phyloP scores from a whole-genome alignment of 2,329 filamentous ascomycete species.

The Monosporascus sp. region DNA sequence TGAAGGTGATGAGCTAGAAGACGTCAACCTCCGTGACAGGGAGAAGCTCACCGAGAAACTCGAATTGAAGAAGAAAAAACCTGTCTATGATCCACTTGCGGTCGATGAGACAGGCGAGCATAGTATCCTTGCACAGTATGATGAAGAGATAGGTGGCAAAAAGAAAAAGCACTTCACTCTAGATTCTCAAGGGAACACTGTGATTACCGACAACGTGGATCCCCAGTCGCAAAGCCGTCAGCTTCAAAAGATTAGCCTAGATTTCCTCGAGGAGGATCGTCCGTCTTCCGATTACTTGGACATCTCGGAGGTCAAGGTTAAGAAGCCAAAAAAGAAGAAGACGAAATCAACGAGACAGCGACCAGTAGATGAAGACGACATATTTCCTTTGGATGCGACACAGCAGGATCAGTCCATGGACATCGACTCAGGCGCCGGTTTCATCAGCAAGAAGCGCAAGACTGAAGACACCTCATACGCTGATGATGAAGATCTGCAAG shows the following conservation, averaged over 20 bases:
- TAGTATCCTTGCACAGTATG: conserved; percentile 81
- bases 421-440: conserved; percentile 54
- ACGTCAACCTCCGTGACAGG: conserved; percentile 63
- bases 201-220: conserved; percentile 52
- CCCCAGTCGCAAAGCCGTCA: conserved; percentile 56
- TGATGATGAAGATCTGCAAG: conserved; percentile 90
- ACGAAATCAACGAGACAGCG: conserved; percentile 69
- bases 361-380: conserved; percentile 56
- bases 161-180: conserved; percentile 84
- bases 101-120: conserved; percentile 59
- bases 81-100: conserved; percentile 80
- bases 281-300: conserved; percentile 85
- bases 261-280: conserved; percentile 53
- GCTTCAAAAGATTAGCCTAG: conserved; percentile 68
- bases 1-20: conserved; percentile 86
- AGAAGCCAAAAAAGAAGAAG: conserved; percentile 92
- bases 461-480: conserved; percentile 65
- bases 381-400: conserved; percentile 40
- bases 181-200: conserved; percentile 67
- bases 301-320: conserved; percentile 80
- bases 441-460: conserved; percentile 54
- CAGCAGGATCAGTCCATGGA: conserved; percentile 61
- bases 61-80: conserved; percentile 83
- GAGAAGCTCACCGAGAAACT: conserved; percentile 71
- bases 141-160: conserved; percentile 90